Base-by-base conservation (phyloP, 176 grass and related monocot species). In the Secale cereale region DNA sequence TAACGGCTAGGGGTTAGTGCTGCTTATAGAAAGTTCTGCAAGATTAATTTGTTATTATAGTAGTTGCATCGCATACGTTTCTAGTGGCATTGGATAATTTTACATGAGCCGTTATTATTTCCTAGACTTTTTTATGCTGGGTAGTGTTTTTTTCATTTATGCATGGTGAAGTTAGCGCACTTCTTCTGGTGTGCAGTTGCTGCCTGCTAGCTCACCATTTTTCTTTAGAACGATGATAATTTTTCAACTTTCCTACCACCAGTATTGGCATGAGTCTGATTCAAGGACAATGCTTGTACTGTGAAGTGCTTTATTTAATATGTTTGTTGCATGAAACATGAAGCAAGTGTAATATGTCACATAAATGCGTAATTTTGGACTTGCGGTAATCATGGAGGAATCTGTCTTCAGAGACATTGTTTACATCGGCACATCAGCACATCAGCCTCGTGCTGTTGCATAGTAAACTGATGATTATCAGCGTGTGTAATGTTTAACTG, bases 271-370 rank as follows among this genome's bases (percentile, higher is more conserved):
- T 74, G 13, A 4, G 2, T 63, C 20, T 59, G 71, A 66, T 80
- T 72, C 46, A 52, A 65, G 30, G 28, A 19, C 23, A 70, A 63
- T 71, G 31, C 16, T 62, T 86, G 23, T 59, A 39, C 23, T 41
- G 11, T 27, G n/a, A 81, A n/a, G 4, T 6, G 46, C 26, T 76
- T 60, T 81, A 77, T 82, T 81, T 82, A 37, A 46, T 81, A 76
- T 50, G 28, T 23, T 13, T 50, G 46, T 50, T 54, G 10, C 72
- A 64, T 71, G 62, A 35, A 78, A 31, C 16, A 20, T 20, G 37
- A 57, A 41, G 52, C 26, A 30, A 36, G 23, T 59, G 15, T 7
- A 8, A 45, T 25, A 25, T 15, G 3, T 64, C 35, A 9, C 11
- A 8, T 70, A 78, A 54, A 40, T 78, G 2, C 25, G 39, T 17